Conservation (phyloP, 1,284 basidiomycete genomes). For the Polyporus tsugae region DNA sequence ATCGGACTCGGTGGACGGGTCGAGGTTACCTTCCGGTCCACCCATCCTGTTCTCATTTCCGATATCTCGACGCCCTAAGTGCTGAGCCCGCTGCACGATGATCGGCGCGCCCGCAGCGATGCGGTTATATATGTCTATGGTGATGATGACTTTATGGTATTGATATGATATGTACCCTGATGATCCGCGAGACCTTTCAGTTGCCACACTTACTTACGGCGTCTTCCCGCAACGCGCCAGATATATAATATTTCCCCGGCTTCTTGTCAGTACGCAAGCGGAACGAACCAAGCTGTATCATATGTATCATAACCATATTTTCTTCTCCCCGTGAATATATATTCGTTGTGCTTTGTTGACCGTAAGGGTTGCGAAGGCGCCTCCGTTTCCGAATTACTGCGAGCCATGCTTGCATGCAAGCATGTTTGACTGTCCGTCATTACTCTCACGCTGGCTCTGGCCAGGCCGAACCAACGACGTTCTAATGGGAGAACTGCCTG, state of each 20-base stretch:
- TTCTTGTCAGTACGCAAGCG: conserved; percentile 16
- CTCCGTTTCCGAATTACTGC: too few relatives aligned
- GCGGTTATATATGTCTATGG: too few relatives aligned
- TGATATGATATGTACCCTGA: conserved; percentile 27
- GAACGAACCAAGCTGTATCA: conserved; percentile 27
- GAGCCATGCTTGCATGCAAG: too few relatives aligned
- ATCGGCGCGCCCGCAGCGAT: conserved; percentile 18
- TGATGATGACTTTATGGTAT: too few relatives aligned
- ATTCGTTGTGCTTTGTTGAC: conserved; percentile 12
- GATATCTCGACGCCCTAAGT: conserved; percentile 4
- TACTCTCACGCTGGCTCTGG: too few relatives aligned
- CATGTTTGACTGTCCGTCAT: too few relatives aligned
- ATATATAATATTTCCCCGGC: conserved; percentile 21
- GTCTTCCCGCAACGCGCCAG: conserved; percentile 13
- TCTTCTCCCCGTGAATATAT: conserved; percentile 13
- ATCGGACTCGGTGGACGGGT: neutral
- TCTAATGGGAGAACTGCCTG: too few relatives aligned
- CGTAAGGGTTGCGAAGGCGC: too few relatives aligned
- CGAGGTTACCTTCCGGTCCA: neutral
- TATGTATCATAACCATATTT: conserved; percentile 31
- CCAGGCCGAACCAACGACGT: too few relatives aligned
- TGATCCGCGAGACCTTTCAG: conserved; percentile 31
- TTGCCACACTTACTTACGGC: conserved; percentile 18
- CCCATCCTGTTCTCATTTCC: neutral
- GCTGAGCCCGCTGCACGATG: conserved; percentile 13